These are phyloP conservation scores for Chlorella ohadii DNA, from an alignment of 139 green algal species.

Conservation along the genomic window DNA sequence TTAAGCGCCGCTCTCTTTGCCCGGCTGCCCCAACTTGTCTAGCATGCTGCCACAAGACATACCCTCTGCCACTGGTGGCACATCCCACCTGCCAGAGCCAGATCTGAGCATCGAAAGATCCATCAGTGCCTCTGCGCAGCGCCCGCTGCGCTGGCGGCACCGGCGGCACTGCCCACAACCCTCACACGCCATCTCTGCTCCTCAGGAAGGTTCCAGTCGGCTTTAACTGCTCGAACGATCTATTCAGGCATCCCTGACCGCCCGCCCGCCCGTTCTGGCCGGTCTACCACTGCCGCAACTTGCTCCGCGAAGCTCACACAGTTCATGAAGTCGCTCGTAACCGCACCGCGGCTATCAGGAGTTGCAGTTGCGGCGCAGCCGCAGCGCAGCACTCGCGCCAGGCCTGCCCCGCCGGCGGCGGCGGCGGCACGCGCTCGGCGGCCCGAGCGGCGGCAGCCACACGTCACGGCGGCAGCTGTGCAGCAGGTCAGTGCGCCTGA, in stretches of 20 bases:
- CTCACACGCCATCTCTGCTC: too few species aligned
- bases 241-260: background rate
- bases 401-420: background rate
- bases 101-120: too few species aligned
- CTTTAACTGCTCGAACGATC: too few species aligned
- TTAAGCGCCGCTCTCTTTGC: too few species aligned
- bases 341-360: background rate
- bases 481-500: background rate
- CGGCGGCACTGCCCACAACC: too few species aligned
- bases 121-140: too few species aligned
- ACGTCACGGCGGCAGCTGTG: background rate
- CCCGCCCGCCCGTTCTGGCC: background rate
- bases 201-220: too few species aligned
- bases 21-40: too few species aligned
- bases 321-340: background rate
- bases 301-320: background rate
- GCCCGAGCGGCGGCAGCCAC: background rate
- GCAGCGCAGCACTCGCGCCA: background rate
- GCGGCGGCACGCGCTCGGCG: background rate
- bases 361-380: background rate
- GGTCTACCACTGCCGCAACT: background rate
- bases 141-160: too few species aligned
- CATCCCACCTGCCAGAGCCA: too few species aligned
- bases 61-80: too few species aligned
- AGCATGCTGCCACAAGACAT: too few species aligned